Evolutionary conservation across 2,329 filamentous ascomycete species (phyloP), one percentile per base, ranked within the genome.

Genomic region (Aspergillus brasiliensis): DNA sequence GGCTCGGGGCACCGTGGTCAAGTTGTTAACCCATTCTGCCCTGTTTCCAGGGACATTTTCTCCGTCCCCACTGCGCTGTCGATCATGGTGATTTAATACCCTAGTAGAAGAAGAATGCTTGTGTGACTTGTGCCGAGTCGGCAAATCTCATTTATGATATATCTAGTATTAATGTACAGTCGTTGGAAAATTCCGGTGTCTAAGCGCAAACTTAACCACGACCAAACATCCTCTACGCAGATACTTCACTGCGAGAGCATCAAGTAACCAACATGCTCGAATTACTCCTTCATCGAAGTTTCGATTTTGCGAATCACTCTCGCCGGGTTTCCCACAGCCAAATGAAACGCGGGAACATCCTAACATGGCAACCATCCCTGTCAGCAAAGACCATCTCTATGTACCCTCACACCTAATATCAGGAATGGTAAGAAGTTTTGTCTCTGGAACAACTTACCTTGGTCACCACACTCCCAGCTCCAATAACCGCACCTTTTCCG

Each of bases 401-500:
- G n/a, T n/a, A 34, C 31, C 4, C 23, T 15, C 37, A 13, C 25
- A 17, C 19, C 15, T 2, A 25, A 5, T 25, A 19, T 7, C 31
- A 8, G 49, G 38, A 15, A 38, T 17, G 6, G 27, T 37, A 34
- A 28, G 13, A 25, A 38, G 13, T 10, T 19, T 34, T 11, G 31
- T n/a, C n/a, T n/a, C n/a, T n/a, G n/a, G n/a, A n/a, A n/a, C n/a
- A 38, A 34, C 48, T 51, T 65, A 82, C 82, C 78, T 89, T 95
- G 2, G 91, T 95, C 23, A 96, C 91, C 3, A 96, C 90, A 71
- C 88, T 91, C 1, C 89, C 91, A 1, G 92, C 92, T 1, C 91
- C 92, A 61, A 96, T 83, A 0, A 88, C 90, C 4, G 80, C 82
- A 0, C 92, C 91, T 57, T 83, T 82, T 0, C 92, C 92, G 64